Conservation (phyloP, 257 asterid species). For the Voacanga thouarsii region DNA sequence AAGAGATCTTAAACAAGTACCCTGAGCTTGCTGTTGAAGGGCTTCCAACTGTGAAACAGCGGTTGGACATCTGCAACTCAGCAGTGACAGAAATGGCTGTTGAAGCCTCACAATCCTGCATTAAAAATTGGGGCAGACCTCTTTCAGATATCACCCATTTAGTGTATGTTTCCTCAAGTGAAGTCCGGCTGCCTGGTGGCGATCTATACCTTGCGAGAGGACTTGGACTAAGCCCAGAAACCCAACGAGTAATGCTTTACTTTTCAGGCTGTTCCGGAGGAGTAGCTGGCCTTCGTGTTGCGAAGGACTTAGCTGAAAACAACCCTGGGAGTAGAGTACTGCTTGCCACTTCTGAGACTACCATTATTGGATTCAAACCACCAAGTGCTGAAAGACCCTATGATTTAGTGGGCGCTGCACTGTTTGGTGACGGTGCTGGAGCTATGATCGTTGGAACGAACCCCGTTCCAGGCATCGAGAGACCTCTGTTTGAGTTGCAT, state of each 20-base stretch:
- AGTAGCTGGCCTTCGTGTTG: slow-evolving; percentile 93
- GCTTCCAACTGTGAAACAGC: slow-evolving; percentile 69
- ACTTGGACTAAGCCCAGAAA: slow-evolving; percentile 63
- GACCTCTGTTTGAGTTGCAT: slow-evolving; percentile 71
- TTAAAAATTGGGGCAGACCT: slow-evolving; percentile 74
- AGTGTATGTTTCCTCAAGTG: slow-evolving; percentile 94
- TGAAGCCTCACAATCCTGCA: slow-evolving; percentile 76
- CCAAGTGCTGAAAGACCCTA: slow-evolving; percentile 76
- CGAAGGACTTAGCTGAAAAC: slow-evolving; percentile 93
- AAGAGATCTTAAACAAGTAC: slow-evolving; percentile 73
- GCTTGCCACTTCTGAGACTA: slow-evolving; percentile 86
- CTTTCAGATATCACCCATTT: slow-evolving; percentile 74
- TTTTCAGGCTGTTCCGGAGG: slow-evolving; percentile 98
- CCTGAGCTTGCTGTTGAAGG: slow-evolving; percentile 92
- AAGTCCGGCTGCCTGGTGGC: slow-evolving; percentile 92
- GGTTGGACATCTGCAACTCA: slow-evolving; percentile 78
- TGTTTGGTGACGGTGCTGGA: slow-evolving; percentile 95
- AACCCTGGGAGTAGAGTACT: slow-evolving; percentile 81
- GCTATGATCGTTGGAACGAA: slow-evolving; percentile 62
- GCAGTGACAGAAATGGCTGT: slow-evolving; percentile 94
- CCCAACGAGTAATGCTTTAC: slow-evolving; percentile 71
- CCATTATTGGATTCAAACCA: slow-evolving; percentile 83
- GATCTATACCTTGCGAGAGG: slow-evolving; percentile 89
- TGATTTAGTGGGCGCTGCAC: slow-evolving; percentile 83
- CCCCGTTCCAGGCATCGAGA: slow-evolving; percentile 37